Conservation (phyloP, 208 protist genomes). For the Trypanosoma cruzi region DNA sequence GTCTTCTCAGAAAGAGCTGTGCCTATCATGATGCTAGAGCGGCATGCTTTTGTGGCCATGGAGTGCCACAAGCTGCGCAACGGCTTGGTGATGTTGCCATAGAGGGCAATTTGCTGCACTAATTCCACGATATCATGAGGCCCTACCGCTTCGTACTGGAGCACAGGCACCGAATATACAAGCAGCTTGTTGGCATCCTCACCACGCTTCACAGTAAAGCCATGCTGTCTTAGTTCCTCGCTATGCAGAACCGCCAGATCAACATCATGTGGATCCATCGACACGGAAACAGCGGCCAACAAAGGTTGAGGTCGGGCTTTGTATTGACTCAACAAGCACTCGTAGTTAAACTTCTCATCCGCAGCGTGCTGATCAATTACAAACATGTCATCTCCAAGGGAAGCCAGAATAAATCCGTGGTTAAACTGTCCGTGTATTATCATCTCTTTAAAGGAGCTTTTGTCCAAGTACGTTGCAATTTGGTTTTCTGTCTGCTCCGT, state of each 20-base stretch:
- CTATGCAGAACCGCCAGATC: conserved; percentile 76
- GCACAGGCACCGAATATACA: conserved; percentile 76
- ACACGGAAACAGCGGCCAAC: conserved; percentile 64
- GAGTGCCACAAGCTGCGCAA: conserved; percentile 90
- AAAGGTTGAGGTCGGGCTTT: conserved; percentile 82
- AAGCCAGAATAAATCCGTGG: conserved; percentile 93
- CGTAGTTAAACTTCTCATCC: conserved; percentile 96
- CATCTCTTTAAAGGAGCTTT: conserved; percentile 89
- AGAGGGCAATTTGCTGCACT: conserved; percentile 73
- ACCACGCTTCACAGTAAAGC: conserved; percentile 80
- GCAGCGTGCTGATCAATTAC: conserved; percentile 96
- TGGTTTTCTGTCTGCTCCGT: conserved; percentile 62
- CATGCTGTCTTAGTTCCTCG: conserved; percentile 72
- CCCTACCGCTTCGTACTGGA: conserved; percentile 86
- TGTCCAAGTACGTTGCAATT: conserved; percentile 70
- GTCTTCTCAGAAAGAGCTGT: conserved; percentile 62
- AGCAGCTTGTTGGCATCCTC: conserved; percentile 64
- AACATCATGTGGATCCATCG: conserved; percentile 79
- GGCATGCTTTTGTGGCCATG: conserved; percentile 93
- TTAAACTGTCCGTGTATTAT: conserved; percentile 95
- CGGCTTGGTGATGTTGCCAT: conserved; percentile 51
- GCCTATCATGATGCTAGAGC: conserved; percentile 95
- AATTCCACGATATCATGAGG: conserved; percentile 90
- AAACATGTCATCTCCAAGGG: conserved; percentile 82
- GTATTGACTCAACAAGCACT: conserved; percentile 76